phyloP scores from a whole-genome alignment of 1,284 basidiomycete genomes.

The Baeospora myosura region DNA sequence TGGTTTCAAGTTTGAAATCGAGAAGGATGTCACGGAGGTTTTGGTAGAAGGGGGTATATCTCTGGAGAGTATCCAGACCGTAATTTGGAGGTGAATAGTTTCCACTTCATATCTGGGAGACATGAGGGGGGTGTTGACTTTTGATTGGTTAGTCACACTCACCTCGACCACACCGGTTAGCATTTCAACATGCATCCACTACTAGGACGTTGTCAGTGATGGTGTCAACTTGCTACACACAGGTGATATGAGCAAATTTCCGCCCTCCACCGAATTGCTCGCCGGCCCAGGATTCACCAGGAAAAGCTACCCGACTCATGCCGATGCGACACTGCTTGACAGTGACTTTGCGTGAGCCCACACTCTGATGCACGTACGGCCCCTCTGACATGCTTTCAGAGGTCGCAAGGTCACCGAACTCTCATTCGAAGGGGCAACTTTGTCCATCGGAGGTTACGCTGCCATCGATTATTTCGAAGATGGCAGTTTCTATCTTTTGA shows the following conservation, averaged over 20 bases:
- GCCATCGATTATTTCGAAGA: conserved; percentile 18
- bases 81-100: conserved; percentile 18
- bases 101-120: neutral
- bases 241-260: conserved; percentile 19
- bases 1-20: conserved; percentile 6
- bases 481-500: conserved; percentile 19
- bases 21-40: conserved; percentile 16
- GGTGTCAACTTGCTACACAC: neutral
- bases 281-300: conserved; percentile 12
- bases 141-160: conserved; percentile 14
- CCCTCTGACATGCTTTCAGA: conserved; percentile 4
- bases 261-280: conserved; percentile 15
- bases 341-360: conserved; percentile 17
- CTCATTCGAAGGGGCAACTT: conserved; percentile 10
- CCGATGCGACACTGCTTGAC: conserved; percentile 12
- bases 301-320: conserved; percentile 10
- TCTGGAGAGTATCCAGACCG: conserved; percentile 14
- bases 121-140: neutral
- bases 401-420: conserved; percentile 14
- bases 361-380: neutral
- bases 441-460: conserved; percentile 15
- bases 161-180: conserved; percentile 18
- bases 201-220: no score
- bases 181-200: neutral
- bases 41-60: conserved; percentile 13